Evolutionary conservation across 2,329 filamentous ascomycete genomes (phyloP), one percentile per base, ranked within the genome.

Genomic region (Colletotrichum melonis): DNA sequence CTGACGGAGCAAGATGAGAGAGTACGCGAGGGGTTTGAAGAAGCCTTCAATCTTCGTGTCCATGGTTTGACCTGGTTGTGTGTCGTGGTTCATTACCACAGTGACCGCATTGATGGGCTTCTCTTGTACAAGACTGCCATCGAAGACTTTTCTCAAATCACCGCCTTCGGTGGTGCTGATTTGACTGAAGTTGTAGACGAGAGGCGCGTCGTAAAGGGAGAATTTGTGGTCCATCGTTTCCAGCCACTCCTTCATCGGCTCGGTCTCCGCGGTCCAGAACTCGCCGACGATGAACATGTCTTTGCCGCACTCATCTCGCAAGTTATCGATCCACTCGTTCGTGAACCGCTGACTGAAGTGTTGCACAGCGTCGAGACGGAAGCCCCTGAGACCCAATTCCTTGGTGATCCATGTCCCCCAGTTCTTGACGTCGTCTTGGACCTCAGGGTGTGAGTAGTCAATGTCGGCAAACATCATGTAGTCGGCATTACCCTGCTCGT

Each of bases 21-120:
- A 84, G 80, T 94, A 94, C 24, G 92, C 93, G n/a, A 94, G 85
- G 0, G 91, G 88, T 80, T 93, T 93, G 84, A 94, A 93, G 82
- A 89, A 91, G 24, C 86, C 84, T 69, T 90, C 87, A 55, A 95
- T 88, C 3, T 88, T 88, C 0, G 90, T 89, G 76, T 88, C 74
- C 16, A 84, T 78, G 2, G 81, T 79, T 63, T 84, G 82, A 72
- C 79, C 79, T 0, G 81, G 82, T 74, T 84, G 82, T 0, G 92
- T 94, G 79, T 94, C 92, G 81, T 94, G 92, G 80, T 93, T 94
- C 81, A 90, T 90, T 1, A 94, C 91, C 4, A 94, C 87, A 0
- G 92, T 94, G 30, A 83, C 82, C 3, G 82, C 81, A 46, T 80
- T 79, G 28, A 82, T 74, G 7, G 82, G 82, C 26, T 77, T 77